Evolutionary conservation across 768 basidiomycete genomes (phyloP).

Genomic region (Psilocybe cyanescens): DNA sequence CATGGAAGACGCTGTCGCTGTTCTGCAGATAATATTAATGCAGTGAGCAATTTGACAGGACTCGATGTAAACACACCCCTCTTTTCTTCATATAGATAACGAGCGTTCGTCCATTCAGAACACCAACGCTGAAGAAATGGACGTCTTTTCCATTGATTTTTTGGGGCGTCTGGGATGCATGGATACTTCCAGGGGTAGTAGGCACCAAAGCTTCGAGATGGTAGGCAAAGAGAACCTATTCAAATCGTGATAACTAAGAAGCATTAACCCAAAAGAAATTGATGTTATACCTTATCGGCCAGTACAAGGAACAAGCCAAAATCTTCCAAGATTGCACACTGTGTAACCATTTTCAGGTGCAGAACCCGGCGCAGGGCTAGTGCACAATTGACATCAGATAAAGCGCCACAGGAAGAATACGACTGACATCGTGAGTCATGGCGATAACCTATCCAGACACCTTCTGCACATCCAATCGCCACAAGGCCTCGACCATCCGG

Average conservation of each 20-base stretch:
- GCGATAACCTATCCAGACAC: slow-evolving; percentile 93
- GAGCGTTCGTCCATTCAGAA: slow-evolving; percentile 81
- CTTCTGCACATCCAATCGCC: slow-evolving; percentile 90
- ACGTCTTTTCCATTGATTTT: slow-evolving; percentile 91
- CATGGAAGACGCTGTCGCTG: slow-evolving; percentile 87
- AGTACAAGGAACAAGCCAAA: slow-evolving; percentile 97
- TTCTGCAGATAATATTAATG: slow-evolving; percentile 5
- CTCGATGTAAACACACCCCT: slow-evolving; percentile 48
- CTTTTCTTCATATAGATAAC: slow-evolving; percentile 98
- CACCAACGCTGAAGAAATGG: slow-evolving; percentile 94
- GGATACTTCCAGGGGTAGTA: slow-evolving; percentile 68
- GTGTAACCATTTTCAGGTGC: slow-evolving; percentile 90
- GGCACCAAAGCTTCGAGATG: slow-evolving; percentile 97
- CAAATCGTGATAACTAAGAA: neutral
- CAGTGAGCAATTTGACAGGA: neutral
- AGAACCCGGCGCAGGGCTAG: slow-evolving; percentile 89
- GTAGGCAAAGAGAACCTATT: slow-evolving; percentile 87
- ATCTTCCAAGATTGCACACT: slow-evolving; percentile 93
- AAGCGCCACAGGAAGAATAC: neutral
- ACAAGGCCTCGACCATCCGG: slow-evolving; percentile 82
- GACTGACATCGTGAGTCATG: slow-evolving; percentile 81
- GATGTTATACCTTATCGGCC: slow-evolving; percentile 78
- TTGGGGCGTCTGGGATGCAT: slow-evolving; percentile 82
- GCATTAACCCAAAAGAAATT: neutral
- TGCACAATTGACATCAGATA: slow-evolving; percentile 29